Evolutionary conservation across 768 basidiomycete species (phyloP), one percentile per base, ranked within the genome.

Genomic region (Leccinum arenicola): DNA sequence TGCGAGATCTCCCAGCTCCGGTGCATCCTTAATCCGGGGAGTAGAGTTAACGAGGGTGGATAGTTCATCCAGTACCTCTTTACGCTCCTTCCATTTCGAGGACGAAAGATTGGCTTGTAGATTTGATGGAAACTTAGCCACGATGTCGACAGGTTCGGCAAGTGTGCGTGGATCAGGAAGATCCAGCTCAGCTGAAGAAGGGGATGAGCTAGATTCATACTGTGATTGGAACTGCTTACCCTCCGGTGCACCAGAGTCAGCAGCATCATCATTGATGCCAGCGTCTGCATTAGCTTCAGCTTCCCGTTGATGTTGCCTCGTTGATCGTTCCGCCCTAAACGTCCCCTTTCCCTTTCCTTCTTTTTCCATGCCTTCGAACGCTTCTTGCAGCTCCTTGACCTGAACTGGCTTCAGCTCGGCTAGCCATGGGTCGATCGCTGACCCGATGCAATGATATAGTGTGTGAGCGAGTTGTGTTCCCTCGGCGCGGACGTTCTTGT

Each of bases 41-140:
- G 88, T 82, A 8, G 84, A 76, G 55, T 83, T 82, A 31, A 98
- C 74, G 36, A 93, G 74, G 3, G 83, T 82, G 49, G 86, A 78
- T 23, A 96, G 80, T 27, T 93, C 92, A 63, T 97, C 95, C 33
- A 98, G 77, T 3, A 84, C 90, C 66, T 95, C 91, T 69, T 98
- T 95, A 43, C 93, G 85, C 64, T 99, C 97, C 69, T 99, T 98
- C 97, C 97, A 99, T 74, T 98, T 98, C 0, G 93, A 86, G 4
- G 97, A 98, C 23, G 86, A 83, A 52, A 99, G 79, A 53, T 82
- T 78, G 3, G 86, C 78, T 58, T 91, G 84, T 60, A 98, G 78
- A 57, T 87, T 86, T 3, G 84, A 71, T 0, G 97, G 90, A 47
- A 98, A 80, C 63, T 88, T 88, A 3, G 84, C 73, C 21, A 87